Evolutionary conservation across 352 stramenopile genomes (phyloP), one percentile per base, ranked within the genome.

Genomic region (Thraustochytrium striatum): DNA sequence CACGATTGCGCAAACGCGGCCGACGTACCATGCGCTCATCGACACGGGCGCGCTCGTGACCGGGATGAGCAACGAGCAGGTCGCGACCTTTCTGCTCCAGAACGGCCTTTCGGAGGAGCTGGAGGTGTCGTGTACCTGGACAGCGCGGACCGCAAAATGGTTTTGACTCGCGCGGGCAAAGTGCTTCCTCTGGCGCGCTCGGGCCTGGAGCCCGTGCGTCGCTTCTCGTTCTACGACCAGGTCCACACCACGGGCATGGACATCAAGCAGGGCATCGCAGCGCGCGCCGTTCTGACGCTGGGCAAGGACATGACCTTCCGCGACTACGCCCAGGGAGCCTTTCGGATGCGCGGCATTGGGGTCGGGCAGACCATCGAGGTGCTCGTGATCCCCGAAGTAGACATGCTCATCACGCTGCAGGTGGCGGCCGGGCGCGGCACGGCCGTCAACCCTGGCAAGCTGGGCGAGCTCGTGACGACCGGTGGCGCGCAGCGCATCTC

Each of bases 231-330:
- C 57, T 96, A 95, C 81, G 91, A 95, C 62, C 91, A 96, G 87
- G 90, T 95, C n/a, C 90, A 96, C 83, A 95, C 91, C 19, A 95
- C 90, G 0, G 91, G 91, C 8, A 95, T 95, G 91, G 91, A 96
- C 69, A 95, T 95, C 81, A 93, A 94, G 65, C 91, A 96, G 65
- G 90, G 84, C 19, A 88, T 93, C 16, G 92, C 92, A 69, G 91
- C 91, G 0, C 86, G 89, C 13, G 91, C 91, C 38, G 87, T 94
- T 11, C 70, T 95, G 9, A 96, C 91, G 36, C 81, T 96, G 32
- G 91, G 91, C 30, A 95, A 95, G 72, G 91, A 95, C 82, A 95
- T 94, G 89, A 96, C 91, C 2, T 94, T 96, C 83, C 89, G 91
- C 0, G 91, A 96, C 68, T 95, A 94, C 52, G 91, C 91, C 0